Evolutionary conservation across 1,284 basidiomycete genomes (phyloP), one percentile per base, ranked within the genome.

Genomic region (Agroathelia rolfsii): DNA sequence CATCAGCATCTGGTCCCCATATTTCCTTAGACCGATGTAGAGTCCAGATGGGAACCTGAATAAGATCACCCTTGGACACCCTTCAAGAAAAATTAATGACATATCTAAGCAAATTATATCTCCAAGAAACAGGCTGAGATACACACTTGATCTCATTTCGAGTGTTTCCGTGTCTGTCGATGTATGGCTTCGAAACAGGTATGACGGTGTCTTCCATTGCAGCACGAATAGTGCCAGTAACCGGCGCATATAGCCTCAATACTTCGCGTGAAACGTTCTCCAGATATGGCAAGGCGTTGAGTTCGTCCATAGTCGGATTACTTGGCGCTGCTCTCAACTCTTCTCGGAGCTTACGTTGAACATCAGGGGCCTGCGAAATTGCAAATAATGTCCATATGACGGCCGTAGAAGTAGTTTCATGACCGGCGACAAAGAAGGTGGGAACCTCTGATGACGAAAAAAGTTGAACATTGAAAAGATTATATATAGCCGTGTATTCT

Each of bases 1-100:
- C 44, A 2, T 26, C 24, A 1, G 51, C 53, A 31, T 56, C 53
- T 9, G 41, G 33, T 6, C 54, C 54, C 52, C 53, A 57, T 16
- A 52, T 41, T 4, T 32, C 39, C 31, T 40, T 39, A 39, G 61
- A 64, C 42, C 66, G 69, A 56, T 88, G 82, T 43, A 83, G 64
- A 9, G 69, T 69, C 50, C 67, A 64, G 35, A 81, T 72, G 4
- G 75, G 74, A 25, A 82, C 62, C 6, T 62, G 67, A 44, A 82
- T 59, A 36, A 71, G 69, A 41, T 80, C 73, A 32, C 72, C 66
- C 42, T 63, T 62, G 6, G 13, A n/a, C 13, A 30, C 17, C 5
- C 43, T 64, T 58, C 34, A 81, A 36, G 51, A 51, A 25, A 43
- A 39, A 12, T 48, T 44, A 38, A n/a, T n/a, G n/a, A n/a, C n/a